Evolutionary conservation across 345 rosid genomes (phyloP).

Genomic region (Microcos paniculata): DNA sequence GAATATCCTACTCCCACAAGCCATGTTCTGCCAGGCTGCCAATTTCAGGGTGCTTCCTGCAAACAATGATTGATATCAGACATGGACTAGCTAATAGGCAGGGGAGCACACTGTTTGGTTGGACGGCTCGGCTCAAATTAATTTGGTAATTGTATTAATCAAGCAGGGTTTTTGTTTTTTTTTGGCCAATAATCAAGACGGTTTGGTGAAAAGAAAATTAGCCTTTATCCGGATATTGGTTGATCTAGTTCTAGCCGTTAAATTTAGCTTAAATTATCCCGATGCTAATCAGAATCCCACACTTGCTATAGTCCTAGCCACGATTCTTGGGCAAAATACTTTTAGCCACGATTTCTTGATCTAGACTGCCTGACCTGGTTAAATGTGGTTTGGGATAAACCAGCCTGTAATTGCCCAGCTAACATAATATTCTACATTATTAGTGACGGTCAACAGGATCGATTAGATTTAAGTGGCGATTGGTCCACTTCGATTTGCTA

Average conservation of each 20-base stretch:
- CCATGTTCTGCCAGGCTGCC: neutral
- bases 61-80: neutral
- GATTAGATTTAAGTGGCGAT: neutral
- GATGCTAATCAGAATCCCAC: neutral
- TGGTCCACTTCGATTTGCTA: neutral
- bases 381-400: neutral
- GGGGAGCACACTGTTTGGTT: neutral
- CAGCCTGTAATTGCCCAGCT: neutral
- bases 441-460: neutral
- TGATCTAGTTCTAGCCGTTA: neutral
- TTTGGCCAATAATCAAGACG: too few relatives aligned
- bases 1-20: neutral
- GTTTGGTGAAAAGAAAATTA: neutral
- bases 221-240: neutral
- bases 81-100: neutral
- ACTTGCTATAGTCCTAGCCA: neutral
- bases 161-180: too few relatives aligned
- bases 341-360: neutral
- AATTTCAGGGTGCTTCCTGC: neutral
- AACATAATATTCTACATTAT: neutral
- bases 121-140: neutral
- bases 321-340: neutral
- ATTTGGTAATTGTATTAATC: too few relatives aligned
- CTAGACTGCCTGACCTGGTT: neutral
- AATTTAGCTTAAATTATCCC: neutral